A percentile compares a stretch with the other conserved stretches of the same genome.
Evolutionary conservation across 2,329 filamentous ascomycete genomes (phyloP).

Genomic region (Fusarium pilosicola): DNA sequence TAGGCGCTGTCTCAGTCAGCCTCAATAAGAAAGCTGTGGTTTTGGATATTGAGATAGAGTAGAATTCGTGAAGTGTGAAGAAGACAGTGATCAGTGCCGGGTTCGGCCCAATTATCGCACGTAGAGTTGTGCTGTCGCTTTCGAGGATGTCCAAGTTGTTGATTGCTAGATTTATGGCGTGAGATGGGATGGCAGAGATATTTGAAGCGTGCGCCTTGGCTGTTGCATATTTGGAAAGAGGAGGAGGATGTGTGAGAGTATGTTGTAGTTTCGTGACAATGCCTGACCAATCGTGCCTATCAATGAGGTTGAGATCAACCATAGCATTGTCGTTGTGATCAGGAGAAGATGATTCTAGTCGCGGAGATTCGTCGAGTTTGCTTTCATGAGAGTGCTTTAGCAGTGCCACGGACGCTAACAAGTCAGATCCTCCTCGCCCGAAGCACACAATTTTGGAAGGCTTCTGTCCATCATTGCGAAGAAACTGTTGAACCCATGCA

Average conservation of each 20-base stretch:
- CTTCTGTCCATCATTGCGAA: neutral
- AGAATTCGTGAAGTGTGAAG: conserved; percentile 9
- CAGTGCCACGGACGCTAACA: neutral
- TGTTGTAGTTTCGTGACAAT: conserved; percentile 2
- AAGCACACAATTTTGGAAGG: neutral
- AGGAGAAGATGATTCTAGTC: neutral
- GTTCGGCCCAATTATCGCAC: neutral
- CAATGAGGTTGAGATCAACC: conserved; percentile 1
- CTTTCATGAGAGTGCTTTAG: neutral
- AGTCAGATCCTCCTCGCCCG: conserved; percentile 5
- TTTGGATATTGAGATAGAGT: conserved; percentile 4
- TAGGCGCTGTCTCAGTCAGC: neutral
- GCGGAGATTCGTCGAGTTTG: neutral
- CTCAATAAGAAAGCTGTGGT: conserved; percentile 1
- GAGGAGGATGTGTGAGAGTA: neutral
- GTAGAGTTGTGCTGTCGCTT: neutral
- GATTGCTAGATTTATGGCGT: neutral
- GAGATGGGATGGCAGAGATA: neutral
- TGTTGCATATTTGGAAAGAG: conserved; percentile 14
- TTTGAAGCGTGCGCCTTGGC: conserved; percentile 12
- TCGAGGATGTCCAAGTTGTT: neutral
- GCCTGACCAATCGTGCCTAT: neutral
- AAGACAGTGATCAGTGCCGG: neutral
- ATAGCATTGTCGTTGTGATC: neutral
- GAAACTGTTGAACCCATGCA: neutral